Evolutionary conservation across 2,329 filamentous ascomycete genomes (phyloP), one percentile per base, ranked within the genome.

Genomic region (Seiridium cupressi): DNA sequence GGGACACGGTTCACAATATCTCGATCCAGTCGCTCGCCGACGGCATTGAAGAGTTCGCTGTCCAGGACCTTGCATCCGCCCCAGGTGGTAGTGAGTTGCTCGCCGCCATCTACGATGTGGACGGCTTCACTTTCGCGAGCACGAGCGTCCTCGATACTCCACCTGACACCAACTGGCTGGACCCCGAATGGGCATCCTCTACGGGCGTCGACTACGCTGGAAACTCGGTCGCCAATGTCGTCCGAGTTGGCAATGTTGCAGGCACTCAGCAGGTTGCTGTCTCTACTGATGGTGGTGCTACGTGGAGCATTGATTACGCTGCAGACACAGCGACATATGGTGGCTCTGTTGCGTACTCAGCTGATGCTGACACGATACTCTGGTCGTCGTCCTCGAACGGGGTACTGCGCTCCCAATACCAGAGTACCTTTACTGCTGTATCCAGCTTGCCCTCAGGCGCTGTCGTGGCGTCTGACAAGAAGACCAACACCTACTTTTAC

Each of bases 11-110:
- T 2, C 74, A 76, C 61, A 83, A 81, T 57, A 72, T 85, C 59
- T 78, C 77, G 1, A 78, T 85, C 51, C 65, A 80, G 53, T 80
- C 79, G 1, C 72, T 85, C 4, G 83, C 83, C 1, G 76, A 80
- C 35, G 83, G 83, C 0, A 84, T 85, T 35, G 82, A 85, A 59
- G 83, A 85, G 64, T 81, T 79, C 51, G 75, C 81, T 2, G 75
- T 84, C 0, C 76, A 79, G 6, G 79, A 75, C 3, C 70, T 86
- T 10, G 76, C 79, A 13, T 82, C 80, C 0, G 78, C 77, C 0
- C 79, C 80, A 0, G 77, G 78, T 0, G 83, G 82, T 2, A 78
- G 77, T 2, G 81, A 84, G 49, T 77, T 85, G 3, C 71, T 85
- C 3, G 80, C 77, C 1, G 82, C 77, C 2, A 78, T 84, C 0